These are phyloP conservation scores for Pulveroboletus ravenelii DNA, from an alignment of 768 basidiomycete genomes.

Conservation along the genomic window DNA sequence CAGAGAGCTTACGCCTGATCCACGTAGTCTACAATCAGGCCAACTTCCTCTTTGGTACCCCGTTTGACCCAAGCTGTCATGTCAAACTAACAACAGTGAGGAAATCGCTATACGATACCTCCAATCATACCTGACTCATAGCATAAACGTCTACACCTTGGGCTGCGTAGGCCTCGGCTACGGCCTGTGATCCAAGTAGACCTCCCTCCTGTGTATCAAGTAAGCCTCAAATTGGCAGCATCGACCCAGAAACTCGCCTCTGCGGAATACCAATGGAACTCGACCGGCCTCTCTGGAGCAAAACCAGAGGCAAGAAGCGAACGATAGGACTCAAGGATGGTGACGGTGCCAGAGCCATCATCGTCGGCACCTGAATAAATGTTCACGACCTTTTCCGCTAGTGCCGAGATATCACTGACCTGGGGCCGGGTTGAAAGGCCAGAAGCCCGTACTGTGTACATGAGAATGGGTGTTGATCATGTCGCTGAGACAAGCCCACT, in stretches of 20 bases:
- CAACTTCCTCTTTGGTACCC: slow-evolving; percentile 74
- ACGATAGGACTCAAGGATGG: slow-evolving; percentile 42
- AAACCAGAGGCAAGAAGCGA: slow-evolving; percentile 39
- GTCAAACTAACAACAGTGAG: slow-evolving; percentile 60
- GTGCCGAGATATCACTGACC: slow-evolving; percentile 37
- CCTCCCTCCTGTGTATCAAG: slow-evolving; percentile 56
- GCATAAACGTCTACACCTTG: slow-evolving; percentile 19
- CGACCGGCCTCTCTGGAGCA: slow-evolving; percentile 38
- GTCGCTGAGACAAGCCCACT: neutral
- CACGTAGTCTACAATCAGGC: slow-evolving; percentile 80
- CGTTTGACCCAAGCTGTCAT: slow-evolving; percentile 94
- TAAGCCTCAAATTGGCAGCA: neutral
- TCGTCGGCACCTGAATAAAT: slow-evolving; percentile 35
- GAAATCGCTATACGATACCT: neutral
- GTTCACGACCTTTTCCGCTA: neutral
- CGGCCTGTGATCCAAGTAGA: slow-evolving; percentile 84
- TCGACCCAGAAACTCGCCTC: slow-evolving; percentile 26
- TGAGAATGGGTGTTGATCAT: neutral
- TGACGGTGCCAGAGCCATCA: slow-evolving; percentile 43
- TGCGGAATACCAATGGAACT: slow-evolving; percentile 49
- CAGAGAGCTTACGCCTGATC: slow-evolving; percentile 48
- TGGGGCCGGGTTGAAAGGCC: slow-evolving; percentile 74
- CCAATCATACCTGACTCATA: slow-evolving; percentile 29
- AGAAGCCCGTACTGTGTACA: slow-evolving; percentile 56
- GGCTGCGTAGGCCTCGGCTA: slow-evolving; percentile 68